These are phyloP conservation scores for Fistulinella prunicolor DNA, from an alignment of 768 basidiomycete species.

Conservation along the genomic window DNA sequence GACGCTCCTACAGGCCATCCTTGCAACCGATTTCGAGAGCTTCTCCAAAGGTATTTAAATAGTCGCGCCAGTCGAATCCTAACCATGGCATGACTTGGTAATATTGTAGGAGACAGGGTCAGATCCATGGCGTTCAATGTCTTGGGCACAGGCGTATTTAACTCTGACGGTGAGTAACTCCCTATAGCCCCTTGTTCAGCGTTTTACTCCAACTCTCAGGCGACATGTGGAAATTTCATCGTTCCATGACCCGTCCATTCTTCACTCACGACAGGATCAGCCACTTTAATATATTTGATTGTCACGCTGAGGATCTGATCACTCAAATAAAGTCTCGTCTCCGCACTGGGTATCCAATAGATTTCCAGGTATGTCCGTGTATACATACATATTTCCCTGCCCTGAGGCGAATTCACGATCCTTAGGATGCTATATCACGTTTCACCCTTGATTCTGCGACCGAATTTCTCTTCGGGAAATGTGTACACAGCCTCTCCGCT, in stretches of 20 bases:
- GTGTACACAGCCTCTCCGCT: constrained; percentile 50
- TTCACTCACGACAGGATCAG: constrained; percentile 58
- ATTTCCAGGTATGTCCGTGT: constrained; percentile 46
- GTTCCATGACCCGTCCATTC: constrained; percentile 63
- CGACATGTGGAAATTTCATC: constrained; percentile 61
- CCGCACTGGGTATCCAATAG: constrained; percentile 48
- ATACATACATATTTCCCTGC: background rate
- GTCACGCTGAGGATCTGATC: constrained; percentile 46
- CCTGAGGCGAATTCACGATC: background rate
- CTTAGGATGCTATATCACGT: constrained; percentile 53
- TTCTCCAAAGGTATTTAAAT: constrained; percentile 56
- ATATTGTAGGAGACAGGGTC: constrained; percentile 34
- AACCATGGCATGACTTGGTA: background rate
- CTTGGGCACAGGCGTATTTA: constrained; percentile 66
- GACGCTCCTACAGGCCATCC: constrained; percentile 32
- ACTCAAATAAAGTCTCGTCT: constrained; percentile 46
- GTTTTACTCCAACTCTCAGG: constrained; percentile 20
- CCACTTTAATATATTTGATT: constrained; percentile 60
- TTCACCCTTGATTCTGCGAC: constrained; percentile 68
- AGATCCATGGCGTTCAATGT: constrained; percentile 43
- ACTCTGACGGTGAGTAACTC: constrained; percentile 51
- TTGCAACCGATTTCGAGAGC: constrained; percentile 56
- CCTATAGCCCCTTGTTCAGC: too few species aligned
- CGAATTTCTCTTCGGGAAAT: constrained; percentile 62
- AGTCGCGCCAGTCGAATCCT: background rate